Conservation (phyloP, 2,329 filamentous ascomycete species). For the Pezicula radicicola region DNA sequence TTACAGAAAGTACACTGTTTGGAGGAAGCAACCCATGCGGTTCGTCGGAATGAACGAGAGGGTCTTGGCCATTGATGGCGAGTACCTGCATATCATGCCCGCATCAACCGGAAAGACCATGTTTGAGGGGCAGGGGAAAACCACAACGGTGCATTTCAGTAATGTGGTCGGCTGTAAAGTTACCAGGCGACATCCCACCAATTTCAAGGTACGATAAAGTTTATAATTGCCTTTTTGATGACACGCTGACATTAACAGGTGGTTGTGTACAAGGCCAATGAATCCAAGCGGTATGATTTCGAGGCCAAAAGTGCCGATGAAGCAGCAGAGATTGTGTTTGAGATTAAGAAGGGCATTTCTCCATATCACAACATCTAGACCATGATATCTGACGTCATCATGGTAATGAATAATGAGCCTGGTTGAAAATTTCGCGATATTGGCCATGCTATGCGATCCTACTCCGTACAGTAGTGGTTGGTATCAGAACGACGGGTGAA, state of each 20-base stretch:
- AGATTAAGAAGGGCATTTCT: slow-evolving; percentile 73
- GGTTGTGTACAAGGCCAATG: slow-evolving; percentile 71
- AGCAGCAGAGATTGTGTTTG: slow-evolving; percentile 74
- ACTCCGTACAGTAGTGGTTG: too few relatives aligned
- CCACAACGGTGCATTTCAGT: slow-evolving; percentile 78
- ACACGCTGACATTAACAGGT: slow-evolving; percentile 39
- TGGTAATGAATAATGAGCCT: too few relatives aligned
- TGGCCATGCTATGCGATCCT: too few relatives aligned
- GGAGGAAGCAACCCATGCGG: slow-evolving; percentile 79
- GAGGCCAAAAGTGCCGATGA: slow-evolving; percentile 71
- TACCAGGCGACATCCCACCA: slow-evolving; percentile 73
- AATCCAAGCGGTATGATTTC: slow-evolving; percentile 82
- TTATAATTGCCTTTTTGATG: background rate
- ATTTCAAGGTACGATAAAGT: slow-evolving; percentile 63
- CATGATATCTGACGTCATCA: background rate
- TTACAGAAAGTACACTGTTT: slow-evolving; percentile 77
- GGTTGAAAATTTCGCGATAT: too few relatives aligned
- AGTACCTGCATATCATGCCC: slow-evolving; percentile 85
- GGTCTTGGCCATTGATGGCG: slow-evolving; percentile 75
- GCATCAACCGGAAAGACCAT: slow-evolving; percentile 62
- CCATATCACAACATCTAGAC: slow-evolving; percentile 45
- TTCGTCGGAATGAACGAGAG: slow-evolving; percentile 75
- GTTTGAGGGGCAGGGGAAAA: slow-evolving; percentile 64
- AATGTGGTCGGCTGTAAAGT: slow-evolving; percentile 82
- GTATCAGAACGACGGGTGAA: background rate